Percentiles rank a stretch among this genome's conserved stretches.
Evolutionary conservation across 2,329 filamentous ascomycete genomes (phyloP).

Genomic region (Paecilomyces dactylethromorphus): DNA sequence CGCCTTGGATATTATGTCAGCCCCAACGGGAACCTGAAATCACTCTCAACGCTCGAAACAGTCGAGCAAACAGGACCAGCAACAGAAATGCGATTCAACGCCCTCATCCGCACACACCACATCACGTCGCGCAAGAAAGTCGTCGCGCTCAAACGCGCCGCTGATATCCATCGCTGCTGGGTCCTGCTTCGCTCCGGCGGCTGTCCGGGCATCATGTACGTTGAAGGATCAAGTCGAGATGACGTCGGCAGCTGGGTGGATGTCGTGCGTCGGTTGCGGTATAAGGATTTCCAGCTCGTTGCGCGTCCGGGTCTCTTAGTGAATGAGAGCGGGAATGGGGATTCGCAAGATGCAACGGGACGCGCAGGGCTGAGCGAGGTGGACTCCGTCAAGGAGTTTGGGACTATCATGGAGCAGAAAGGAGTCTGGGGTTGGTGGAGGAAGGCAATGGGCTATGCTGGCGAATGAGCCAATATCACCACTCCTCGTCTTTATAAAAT

Average conservation of each 20-base stretch:
- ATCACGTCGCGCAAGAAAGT: constrained; percentile 76
- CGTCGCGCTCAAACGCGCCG: constrained; percentile 56
- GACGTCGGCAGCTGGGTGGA: constrained; percentile 59
- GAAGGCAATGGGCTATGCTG: constrained; percentile 53
- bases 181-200: constrained; percentile 62
- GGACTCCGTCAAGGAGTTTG: constrained; percentile 59
- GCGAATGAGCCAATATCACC: background rate
- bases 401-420: constrained; percentile 51
- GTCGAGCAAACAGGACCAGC: background rate
- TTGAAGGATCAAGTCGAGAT: constrained; percentile 51
- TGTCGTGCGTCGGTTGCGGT: constrained; percentile 57
- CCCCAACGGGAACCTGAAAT: background rate
- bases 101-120: constrained; percentile 71
- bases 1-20: background rate
- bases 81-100: constrained; percentile 37
- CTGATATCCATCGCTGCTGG: constrained; percentile 53
- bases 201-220: constrained; percentile 72
- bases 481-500: no score
- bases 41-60: background rate
- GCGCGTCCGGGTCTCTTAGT: constrained; percentile 42
- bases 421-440: constrained; percentile 62
- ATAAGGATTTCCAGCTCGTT: constrained; percentile 66
- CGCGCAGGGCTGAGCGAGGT: constrained; percentile 48
- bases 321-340: constrained; percentile 7
- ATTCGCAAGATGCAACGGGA: background rate